Evolutionary conservation across 768 basidiomycete species (phyloP).

Genomic region (Pleurotus tuber-regium): DNA sequence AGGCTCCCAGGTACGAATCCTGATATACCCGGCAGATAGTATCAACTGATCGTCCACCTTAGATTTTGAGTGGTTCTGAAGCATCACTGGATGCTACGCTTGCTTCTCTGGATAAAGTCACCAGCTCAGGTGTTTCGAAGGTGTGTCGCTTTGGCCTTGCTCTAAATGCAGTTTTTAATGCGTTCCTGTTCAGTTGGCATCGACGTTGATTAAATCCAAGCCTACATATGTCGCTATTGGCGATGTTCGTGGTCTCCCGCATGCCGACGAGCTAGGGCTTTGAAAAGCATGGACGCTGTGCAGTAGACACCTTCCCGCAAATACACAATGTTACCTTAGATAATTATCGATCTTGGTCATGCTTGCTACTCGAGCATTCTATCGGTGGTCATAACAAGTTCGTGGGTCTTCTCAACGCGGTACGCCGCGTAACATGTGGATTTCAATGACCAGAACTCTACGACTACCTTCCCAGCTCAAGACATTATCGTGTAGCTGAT

Average conservation of each 20-base stretch:
- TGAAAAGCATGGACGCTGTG: conserved; percentile 35
- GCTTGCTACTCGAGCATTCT: no score
- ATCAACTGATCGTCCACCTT: conserved; percentile 1
- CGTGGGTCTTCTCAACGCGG: no score
- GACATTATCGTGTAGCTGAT: no score
- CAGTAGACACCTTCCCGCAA: conserved; percentile 4
- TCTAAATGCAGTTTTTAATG: background rate
- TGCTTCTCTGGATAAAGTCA: conserved; percentile 67
- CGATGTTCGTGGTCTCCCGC: conserved; percentile 72
- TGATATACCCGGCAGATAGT: background rate
- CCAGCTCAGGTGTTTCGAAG: conserved; percentile 66
- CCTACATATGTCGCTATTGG: conserved; percentile 90
- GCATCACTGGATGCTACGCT: conserved; percentile 62
- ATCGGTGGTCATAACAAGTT: no score
- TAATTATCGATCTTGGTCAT: no score
- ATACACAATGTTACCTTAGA: conserved; percentile 1
- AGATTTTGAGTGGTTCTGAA: conserved; percentile 60
- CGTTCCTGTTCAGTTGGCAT: conserved; percentile 50
- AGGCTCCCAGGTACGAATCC: conserved; percentile 57
- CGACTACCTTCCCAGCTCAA: no score
- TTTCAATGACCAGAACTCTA: no score
- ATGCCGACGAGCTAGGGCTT: conserved; percentile 81
- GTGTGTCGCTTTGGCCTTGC: conserved; percentile 33
- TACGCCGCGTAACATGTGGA: no score
- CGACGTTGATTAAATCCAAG: conserved; percentile 66